These are phyloP conservation scores for Nevesoporus exiguus DNA, from an alignment of 768 basidiomycete species.

Conservation along the genomic window DNA sequence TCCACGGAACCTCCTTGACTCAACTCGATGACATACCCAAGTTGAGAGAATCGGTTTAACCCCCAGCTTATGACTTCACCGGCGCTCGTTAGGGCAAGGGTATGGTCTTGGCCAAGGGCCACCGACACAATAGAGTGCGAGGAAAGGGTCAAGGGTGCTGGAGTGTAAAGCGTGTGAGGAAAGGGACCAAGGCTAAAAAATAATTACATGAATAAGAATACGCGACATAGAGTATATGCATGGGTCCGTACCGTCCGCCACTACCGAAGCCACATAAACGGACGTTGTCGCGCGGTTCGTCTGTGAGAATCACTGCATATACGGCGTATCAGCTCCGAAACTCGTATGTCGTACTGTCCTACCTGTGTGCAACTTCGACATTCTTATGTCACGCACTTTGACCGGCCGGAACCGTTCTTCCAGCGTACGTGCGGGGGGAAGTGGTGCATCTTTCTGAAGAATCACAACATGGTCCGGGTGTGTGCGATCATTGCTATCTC, in stretches of 20 bases:
- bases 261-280: conserved; percentile 88
- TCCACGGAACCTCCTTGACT: conserved; percentile 46
- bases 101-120: conserved; percentile 93
- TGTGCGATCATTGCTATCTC: conserved; percentile 72
- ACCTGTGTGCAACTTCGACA: conserved; percentile 92
- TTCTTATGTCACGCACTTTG: conserved; percentile 60
- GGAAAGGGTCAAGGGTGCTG: conserved; percentile 59
- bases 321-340: background rate
- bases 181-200: conserved; percentile 61
- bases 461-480: conserved; percentile 76
- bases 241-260: conserved; percentile 65
- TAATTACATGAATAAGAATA: background rate
- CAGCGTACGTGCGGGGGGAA: conserved; percentile 23
- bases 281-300: conserved; percentile 69
- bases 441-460: conserved; percentile 15
- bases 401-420: conserved; percentile 58
- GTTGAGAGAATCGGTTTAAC: conserved; percentile 81
- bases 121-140: conserved; percentile 58
- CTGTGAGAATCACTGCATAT: conserved; percentile 56
- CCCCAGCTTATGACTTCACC: conserved; percentile 93
- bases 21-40: conserved; percentile 79
- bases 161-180: conserved; percentile 74
- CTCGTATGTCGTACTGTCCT: conserved; percentile 6
- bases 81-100: conserved; percentile 72
- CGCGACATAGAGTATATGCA: background rate